phyloP scores from a whole-genome alignment of 2,329 filamentous ascomycete species.

The Colletotrichum shisoi region DNA sequence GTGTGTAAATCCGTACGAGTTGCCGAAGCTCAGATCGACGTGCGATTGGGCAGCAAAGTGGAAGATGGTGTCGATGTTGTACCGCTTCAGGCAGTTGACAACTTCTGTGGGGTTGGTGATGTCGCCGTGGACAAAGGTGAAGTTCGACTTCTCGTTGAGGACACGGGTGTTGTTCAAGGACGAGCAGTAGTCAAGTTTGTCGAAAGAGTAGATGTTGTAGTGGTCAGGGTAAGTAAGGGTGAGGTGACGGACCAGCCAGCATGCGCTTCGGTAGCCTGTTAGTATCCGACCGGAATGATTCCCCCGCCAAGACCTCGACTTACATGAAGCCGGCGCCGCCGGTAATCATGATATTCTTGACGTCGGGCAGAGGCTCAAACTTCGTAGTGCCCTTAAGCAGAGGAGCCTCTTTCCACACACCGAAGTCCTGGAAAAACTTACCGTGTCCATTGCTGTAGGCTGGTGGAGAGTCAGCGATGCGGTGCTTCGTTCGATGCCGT shows the following conservation, averaged over 20 bases:
- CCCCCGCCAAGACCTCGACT: constrained; percentile 46
- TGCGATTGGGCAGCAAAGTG: constrained; percentile 89
- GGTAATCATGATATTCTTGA: constrained; percentile 83
- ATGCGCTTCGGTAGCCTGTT: constrained; percentile 64
- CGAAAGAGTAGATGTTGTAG: constrained; percentile 83
- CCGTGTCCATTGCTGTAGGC: constrained; percentile 44
- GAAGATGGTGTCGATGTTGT: constrained; percentile 80
- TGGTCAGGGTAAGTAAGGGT: constrained; percentile 74
- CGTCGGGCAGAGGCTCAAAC: constrained; percentile 72
- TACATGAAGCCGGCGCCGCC: constrained; percentile 88
- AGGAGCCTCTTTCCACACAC: constrained; percentile 76
- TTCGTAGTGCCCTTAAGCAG: constrained; percentile 73
- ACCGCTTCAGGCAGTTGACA: constrained; percentile 72
- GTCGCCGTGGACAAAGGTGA: constrained; percentile 81
- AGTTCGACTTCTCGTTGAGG: constrained; percentile 73
- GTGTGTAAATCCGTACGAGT: constrained; percentile 81
- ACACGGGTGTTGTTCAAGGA: constrained; percentile 80
- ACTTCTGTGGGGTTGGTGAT: constrained; percentile 76
- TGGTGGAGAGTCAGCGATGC: constrained; percentile 22
- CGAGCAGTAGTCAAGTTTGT: constrained; percentile 85
- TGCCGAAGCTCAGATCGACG: constrained; percentile 82
- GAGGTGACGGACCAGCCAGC: constrained; percentile 83
- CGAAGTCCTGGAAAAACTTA: constrained; percentile 65
- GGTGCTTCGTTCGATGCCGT: background rate
- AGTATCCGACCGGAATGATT: constrained; percentile 23